Evolutionary conservation across 2,329 filamentous ascomycete genomes (phyloP), one percentile per base, ranked within the genome.

Genomic region (Triangularia setosa): DNA sequence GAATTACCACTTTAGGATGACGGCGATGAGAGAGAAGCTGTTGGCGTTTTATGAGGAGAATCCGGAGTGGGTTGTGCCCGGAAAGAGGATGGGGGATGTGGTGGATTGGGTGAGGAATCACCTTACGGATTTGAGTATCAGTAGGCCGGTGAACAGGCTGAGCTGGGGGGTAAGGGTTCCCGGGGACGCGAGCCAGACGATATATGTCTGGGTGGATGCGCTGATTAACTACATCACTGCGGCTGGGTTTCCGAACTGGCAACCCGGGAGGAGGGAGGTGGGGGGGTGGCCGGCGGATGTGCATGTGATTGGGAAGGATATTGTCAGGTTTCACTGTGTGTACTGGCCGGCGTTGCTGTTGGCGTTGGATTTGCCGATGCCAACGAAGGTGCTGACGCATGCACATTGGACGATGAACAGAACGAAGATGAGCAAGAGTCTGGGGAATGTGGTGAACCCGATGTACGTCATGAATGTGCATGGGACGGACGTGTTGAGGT

Each of bases 261-360:
- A 87, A 0, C 88, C 90, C 0, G 87, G 87, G 1, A 79, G 83
- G 3, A 86, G 90, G 65, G 75, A 81, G 14, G 79, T 79, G 21
- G 84, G 84, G 58, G 87, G 91, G 24, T 99, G 95, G 94, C 95
- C 95, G 4, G 92, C 92, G 8, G 89, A 99, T 75, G 84, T 95
- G 18, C 95, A 99, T 55, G 87, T 99, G 25, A 89, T 99, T 62
- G 95, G 95, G 58, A 99, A 99, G 77, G 95, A 99, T 75, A 99
- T 99, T 69, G 82, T 96, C 64, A 90, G 93, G 18, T 99, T 99
- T 77, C 96, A 99, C 75, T 94, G 92, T 76, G 89, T 99, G 57
- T 99, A 99, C 81, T 99, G 96, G 95, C 95, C 95, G 0, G 95
- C 95, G 3, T 90, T 99, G 70, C 87, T 99, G 16, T 90, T 99